These are phyloP conservation scores for Puccinia triticina DNA, from an alignment of 1,284 basidiomycete species.

Conservation along the genomic window DNA sequence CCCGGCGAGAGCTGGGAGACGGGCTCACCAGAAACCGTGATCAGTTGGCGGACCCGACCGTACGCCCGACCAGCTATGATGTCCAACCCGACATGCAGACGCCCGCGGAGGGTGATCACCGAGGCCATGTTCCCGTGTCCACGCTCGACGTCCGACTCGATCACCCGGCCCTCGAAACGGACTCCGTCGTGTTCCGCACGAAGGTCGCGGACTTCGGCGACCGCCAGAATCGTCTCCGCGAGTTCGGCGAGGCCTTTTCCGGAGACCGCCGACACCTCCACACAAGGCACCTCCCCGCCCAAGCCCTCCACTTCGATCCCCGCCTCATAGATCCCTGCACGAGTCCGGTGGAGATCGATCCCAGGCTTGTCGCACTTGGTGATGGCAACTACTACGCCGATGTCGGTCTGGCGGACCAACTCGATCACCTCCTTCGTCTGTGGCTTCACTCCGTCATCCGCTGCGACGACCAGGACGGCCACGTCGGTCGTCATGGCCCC, in stretches of 20 bases:
- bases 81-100: constrained; percentile 70
- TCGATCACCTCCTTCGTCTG: constrained; percentile 92
- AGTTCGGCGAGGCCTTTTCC: constrained; percentile 81
- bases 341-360: constrained; percentile 71
- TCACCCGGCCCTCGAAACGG: constrained; percentile 77
- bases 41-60: constrained; percentile 81
- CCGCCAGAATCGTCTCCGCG: constrained; percentile 83
- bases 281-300: constrained; percentile 88
- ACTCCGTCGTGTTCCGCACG: constrained; percentile 75
- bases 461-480: constrained; percentile 92
- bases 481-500: constrained; percentile 97
- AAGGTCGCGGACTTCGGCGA: constrained; percentile 90
- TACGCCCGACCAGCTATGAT: constrained; percentile 79
- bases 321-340: constrained; percentile 75
- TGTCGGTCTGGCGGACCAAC: constrained; percentile 72
- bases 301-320: constrained; percentile 84
- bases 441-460: constrained; percentile 98
- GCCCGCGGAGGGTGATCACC: constrained; percentile 81
- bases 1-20: constrained; percentile 76
- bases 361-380: constrained; percentile 91
- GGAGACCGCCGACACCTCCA: constrained; percentile 86
- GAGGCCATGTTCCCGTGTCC: constrained; percentile 90
- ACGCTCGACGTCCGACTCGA: constrained; percentile 86
- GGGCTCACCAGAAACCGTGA: constrained; percentile 71
- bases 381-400: constrained; percentile 83